phyloP scores from a whole-genome alignment of 495 filamentous ascomycete genomes.

The Tuber calosporum region DNA sequence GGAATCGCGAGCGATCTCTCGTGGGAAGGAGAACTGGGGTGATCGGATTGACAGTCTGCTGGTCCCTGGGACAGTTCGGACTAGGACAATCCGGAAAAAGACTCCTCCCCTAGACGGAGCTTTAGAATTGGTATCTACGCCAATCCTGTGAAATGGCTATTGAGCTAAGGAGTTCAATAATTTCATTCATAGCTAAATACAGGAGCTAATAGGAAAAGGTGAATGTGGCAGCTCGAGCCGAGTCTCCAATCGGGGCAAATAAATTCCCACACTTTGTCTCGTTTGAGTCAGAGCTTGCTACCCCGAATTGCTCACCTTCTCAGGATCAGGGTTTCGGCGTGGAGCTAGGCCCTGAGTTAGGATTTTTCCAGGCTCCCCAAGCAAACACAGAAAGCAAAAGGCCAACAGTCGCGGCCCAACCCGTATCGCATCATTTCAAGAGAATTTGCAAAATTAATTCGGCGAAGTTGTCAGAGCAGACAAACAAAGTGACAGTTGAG shows the following conservation, averaged over 20 bases:
- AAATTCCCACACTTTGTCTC: not conserved
- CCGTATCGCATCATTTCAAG: not conserved
- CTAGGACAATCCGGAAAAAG: not conserved
- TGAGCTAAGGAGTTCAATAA: no score
- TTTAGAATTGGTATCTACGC: not conserved
- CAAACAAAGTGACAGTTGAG: not conserved
- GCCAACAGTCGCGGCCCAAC: not conserved
- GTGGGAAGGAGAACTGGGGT: not conserved
- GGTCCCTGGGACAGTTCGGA: not conserved
- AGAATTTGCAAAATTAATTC: not conserved
- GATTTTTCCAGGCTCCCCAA: not conserved
- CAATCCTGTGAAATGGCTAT: not conserved
- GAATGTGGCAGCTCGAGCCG: not conserved
- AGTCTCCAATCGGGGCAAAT: not conserved
- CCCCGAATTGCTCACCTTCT: not conserved
- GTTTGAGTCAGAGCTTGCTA: not conserved
- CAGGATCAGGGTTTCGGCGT: not conserved
- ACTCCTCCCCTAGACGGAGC: not conserved
- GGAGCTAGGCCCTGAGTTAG: not conserved
- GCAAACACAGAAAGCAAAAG: not conserved
- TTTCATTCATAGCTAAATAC: no score
- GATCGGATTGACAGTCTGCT: not conserved
- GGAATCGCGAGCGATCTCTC: not conserved
- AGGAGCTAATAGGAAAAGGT: not conserved
- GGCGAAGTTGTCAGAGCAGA: not conserved